Evolutionary conservation across 495 filamentous ascomycete species (phyloP), one percentile per base, ranked within the genome.

Genomic region (Corynascus novoguineensis): DNA sequence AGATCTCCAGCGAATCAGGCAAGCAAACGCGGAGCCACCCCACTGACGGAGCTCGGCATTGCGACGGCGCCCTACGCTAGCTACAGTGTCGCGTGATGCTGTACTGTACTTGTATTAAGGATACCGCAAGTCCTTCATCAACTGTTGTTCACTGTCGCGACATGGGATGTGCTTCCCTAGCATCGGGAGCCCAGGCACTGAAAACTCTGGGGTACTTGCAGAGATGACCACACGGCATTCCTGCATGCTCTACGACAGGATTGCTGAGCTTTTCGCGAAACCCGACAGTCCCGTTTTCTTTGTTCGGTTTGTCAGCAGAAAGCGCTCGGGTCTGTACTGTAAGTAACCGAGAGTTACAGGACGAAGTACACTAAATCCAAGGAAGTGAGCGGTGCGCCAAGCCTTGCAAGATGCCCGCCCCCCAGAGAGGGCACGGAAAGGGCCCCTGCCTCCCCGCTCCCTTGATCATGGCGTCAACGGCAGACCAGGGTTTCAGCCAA

Each of bases 11-110:
- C 14, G 37, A 41, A 41, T 41, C 21, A 41, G n/a, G 7, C 14
- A 8, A 17, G 21, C 6, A 2, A 7, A n/a, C 5, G 21, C 44
- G 44, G 14, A 47, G 19, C 15, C 2, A n/a, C 22, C 29, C 44
- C 44, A 49, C 46, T 48, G 5, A 27, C 21, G 44, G 44, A 29
- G 11, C 46, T 34, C 28, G 46, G 46, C 46, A n/a, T 49, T 49
- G 46, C 46, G n/a, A 17, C 7, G 28, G 15, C n/a, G 7, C 14
- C 17, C 35, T 15, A 38, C 21, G 1, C 9, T 21, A 17, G 19
- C 40, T 44, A 14, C 2, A 6, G 40, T 41, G 37, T 49, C 46
- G 46, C 46, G 46, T 49, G 46, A 49, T 32, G 46, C n/a, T n/a
- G n/a, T n/a, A n/a, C n/a, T n/a, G n/a, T n/a, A n/a, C n/a, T n/a